Evolutionary conservation across 2,329 filamentous ascomycete genomes (phyloP), one percentile per base, ranked within the genome.

Genomic region (Amesomyces nigricolor): DNA sequence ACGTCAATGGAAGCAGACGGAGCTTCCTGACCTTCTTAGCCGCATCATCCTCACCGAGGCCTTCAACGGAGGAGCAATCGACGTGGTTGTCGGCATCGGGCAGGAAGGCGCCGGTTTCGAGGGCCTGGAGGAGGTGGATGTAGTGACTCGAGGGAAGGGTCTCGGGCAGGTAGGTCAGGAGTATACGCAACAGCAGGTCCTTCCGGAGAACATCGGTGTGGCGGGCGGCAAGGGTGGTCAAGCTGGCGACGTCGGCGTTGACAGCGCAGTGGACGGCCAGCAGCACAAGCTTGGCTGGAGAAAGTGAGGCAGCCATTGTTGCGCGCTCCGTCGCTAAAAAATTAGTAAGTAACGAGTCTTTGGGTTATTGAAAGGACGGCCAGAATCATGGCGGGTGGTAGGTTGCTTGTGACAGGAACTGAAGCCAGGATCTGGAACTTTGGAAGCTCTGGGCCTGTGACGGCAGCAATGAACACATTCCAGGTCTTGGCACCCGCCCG

Each of bases 151-250:
- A 83, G 5, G 80, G 79, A 5, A 83, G 66, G 43, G 80, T 85
- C 69, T 92, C 88, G 26, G 90, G 89, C 1, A 95, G 77, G 66
- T 86, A 89, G 17, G 86, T 89, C 45, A 95, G 78, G 19, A 95
- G 72, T 51, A 94, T 83, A 44, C 86, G 83, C 56, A 94, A 75
- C 22, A 89, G 67, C 13, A 90, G 73, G 54, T 87, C 82, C 44
- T 80, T 78, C 29, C 79, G 76, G 53, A 94, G 74, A 38, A 85
- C 76, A 53, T 78, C 73, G 51, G 72, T 70, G 62, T 87, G 74
- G 39, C 76, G 73, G 19, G 78, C 74, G 51, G 82, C 77, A 59
- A 94, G 74, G 51, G 74, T 75, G 54, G 79, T 77, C 57, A 94
- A 73, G 61, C 79, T 77, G 62, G 77, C 69, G 63, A 91, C 75